A percentile compares a stretch with the other conserved stretches of the same genome.
Evolutionary conservation across 805 yeast genomes (phyloP).

Genomic region (Suhomyces canberraensis): DNA sequence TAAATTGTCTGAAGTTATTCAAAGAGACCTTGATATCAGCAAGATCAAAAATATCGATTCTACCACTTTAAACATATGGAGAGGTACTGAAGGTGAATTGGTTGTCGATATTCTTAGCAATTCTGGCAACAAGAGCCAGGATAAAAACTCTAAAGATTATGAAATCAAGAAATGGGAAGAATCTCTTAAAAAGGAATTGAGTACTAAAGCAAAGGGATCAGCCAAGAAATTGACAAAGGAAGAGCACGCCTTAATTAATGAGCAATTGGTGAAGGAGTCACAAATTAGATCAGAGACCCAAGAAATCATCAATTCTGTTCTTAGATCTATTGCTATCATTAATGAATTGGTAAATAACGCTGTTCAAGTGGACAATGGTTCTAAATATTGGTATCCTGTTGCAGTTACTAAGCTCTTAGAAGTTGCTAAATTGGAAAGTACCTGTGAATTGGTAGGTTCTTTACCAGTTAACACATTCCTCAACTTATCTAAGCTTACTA

Average conservation of each 20-base stretch:
- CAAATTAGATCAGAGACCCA: constrained; percentile 49
- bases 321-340: constrained; percentile 53
- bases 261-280: constrained; percentile 63
- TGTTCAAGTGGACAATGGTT: constrained; percentile 62
- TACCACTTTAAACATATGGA: constrained; percentile 61
- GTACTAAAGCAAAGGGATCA: constrained; percentile 45
- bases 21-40: constrained; percentile 37
- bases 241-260: constrained; percentile 61
- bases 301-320: constrained; percentile 30
- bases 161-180: constrained; percentile 91
- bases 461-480: constrained; percentile 51
- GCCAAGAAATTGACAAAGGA: constrained; percentile 69
- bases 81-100: constrained; percentile 62
- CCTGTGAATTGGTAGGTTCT: constrained; percentile 38
- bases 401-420: constrained; percentile 52
- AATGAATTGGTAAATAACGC: constrained; percentile 48
- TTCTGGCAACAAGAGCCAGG: constrained; percentile 41
- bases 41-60: constrained; percentile 41
- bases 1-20: constrained; percentile 41
- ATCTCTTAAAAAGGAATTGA: constrained; percentile 69
- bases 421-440: constrained; percentile 35
- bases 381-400: constrained; percentile 65
- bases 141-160: constrained; percentile 78
- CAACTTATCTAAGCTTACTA: constrained; percentile 49
- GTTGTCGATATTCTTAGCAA: constrained; percentile 61